Conservation (phyloP, 768 basidiomycete species). For the Peribolospora kevripleyi region DNA sequence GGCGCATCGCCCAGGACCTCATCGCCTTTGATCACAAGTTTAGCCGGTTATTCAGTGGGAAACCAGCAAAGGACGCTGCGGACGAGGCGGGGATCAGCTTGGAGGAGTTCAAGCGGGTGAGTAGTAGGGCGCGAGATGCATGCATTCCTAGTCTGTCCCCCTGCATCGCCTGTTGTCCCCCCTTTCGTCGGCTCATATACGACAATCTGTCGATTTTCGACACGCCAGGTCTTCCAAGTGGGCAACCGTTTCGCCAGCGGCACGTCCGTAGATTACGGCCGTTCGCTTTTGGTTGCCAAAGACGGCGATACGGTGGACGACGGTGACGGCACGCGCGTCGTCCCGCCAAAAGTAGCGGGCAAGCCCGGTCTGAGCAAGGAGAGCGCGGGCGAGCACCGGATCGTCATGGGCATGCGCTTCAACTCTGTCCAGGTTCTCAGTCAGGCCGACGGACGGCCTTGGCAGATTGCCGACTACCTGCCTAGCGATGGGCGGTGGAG, state of each 20-base stretch:
- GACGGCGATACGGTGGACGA: neutral
- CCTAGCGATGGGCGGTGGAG: no score
- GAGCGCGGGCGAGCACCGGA: constrained; percentile 7
- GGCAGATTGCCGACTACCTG: constrained; percentile 2
- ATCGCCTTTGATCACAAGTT: constrained; percentile 29
- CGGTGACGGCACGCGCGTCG: no score
- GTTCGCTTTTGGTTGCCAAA: constrained; percentile 9
- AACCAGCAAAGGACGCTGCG: constrained; percentile 27
- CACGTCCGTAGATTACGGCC: constrained; percentile 14
- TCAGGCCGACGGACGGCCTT: constrained; percentile 4
- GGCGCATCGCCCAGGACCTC: constrained; percentile 34
- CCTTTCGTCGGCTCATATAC: neutral
- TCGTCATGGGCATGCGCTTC: constrained; percentile 12
- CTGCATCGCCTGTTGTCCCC: neutral
- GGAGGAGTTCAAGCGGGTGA: constrained; percentile 11
- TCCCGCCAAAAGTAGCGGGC: neutral
- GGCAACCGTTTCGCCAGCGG: constrained; percentile 12
- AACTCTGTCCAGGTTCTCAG: constrained; percentile 12
- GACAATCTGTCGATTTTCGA: no score
- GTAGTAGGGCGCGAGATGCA: neutral
- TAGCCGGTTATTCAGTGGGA: constrained; percentile 41
- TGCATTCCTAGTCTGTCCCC: neutral
- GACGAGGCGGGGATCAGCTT: constrained; percentile 9
- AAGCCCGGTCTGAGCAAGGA: constrained; percentile 3
- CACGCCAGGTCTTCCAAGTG: neutral